Evolutionary conservation across 352 stramenopile genomes (phyloP).

Genomic region (Pythium angustatum): DNA sequence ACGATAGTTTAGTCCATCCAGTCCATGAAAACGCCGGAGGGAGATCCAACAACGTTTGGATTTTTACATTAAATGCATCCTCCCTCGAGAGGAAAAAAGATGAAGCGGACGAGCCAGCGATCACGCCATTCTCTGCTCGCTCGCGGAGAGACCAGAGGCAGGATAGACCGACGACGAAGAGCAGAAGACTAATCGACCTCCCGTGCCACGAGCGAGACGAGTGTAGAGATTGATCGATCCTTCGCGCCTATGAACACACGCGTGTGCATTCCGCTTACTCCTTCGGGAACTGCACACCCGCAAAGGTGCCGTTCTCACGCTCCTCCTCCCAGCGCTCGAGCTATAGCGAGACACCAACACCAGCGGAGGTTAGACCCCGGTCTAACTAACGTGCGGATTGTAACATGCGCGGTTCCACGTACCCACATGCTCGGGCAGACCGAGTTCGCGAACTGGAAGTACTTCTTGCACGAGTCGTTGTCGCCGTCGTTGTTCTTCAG

Average conservation of each 20-base stretch:
- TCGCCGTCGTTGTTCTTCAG: slow-evolving; percentile 94
- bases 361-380: not conserved
- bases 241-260: not conserved
- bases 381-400: not conserved
- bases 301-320: slow-evolving; percentile 82
- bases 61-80: too few species aligned
- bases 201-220: too few species aligned
- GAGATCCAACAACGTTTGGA: too few species aligned
- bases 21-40: too few species aligned
- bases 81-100: too few species aligned
- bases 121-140: too few species aligned
- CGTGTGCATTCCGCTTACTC: slow-evolving; percentile 42
- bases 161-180: not conserved
- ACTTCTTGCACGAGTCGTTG: slow-evolving; percentile 90
- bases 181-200: too few species aligned
- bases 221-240: not conserved
- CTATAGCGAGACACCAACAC: slow-evolving; percentile 24
- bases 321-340: slow-evolving; percentile 81
- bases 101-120: too few species aligned
- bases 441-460: slow-evolving; percentile 67
- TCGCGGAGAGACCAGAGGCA: not conserved
- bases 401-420: slow-evolving; percentile 21
- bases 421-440: slow-evolving; percentile 82
- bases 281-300: slow-evolving; percentile 80
- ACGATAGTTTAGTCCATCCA: too few species aligned